Evolutionary conservation across 768 basidiomycete genomes (phyloP), one percentile per base, ranked within the genome.

Genomic region (Russula vinacea): DNA sequence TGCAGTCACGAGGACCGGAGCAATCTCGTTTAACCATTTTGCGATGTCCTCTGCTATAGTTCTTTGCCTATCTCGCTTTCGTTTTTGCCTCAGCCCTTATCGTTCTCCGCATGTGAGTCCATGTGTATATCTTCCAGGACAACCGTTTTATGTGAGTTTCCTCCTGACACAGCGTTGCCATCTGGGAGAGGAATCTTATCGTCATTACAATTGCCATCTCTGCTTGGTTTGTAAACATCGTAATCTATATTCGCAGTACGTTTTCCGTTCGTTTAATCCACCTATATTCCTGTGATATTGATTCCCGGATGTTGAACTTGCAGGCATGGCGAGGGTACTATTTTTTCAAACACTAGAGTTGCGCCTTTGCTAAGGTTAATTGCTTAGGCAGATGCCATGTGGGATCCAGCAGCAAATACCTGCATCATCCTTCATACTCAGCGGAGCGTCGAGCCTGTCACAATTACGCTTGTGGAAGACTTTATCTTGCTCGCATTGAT

Each of bases 61-160:
- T 64, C 19, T 65, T 64, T 45, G 65, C 62, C 1, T 66, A 66
- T 58, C n/a, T 29, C 32, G 62, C 65, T 8, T 66, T 66, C 37
- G 45, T 66, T n/a, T 66, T 58, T 19, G 65, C 65, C 6, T 58
- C 65, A 1, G 62, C 56, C 37, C 65, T 66, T 14, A 58, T 66
- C 16, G 45, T 66, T 24, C 57, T 66, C n/a, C 65, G 65, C 19
- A 55, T 66, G 65, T 66, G 33, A 49, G 65, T 55, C 19, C 51
- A 16, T 44, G 19, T 29, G 51, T 51, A 14, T 26, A 24, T 35
- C 19, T 10, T 24, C 14, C 13, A 6, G 2, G n/a, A 32, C 13
- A 10, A 37, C 5, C 37, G 24, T 40, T 24, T 58, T 33, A 49
- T 17, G 11, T 9, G 35, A 3, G 13, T 17, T 6, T 35, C 42